Evolutionary conservation across 2,329 filamentous ascomycete genomes (phyloP).

Genomic region (Trichoderma atrobrunneum): DNA sequence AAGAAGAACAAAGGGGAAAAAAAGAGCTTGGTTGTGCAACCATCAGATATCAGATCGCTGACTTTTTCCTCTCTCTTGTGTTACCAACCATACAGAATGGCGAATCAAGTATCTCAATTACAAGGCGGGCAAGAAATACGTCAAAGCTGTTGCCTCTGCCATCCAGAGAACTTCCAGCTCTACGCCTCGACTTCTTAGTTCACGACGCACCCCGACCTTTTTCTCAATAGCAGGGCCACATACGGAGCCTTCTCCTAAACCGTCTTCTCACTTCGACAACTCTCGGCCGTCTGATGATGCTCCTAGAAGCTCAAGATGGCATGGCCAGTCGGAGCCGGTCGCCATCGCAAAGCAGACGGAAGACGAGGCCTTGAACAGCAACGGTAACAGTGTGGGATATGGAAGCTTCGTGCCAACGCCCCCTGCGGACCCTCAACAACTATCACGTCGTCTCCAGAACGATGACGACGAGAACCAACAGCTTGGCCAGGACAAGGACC

Average conservation of each 20-base stretch:
- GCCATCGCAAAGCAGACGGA: slow-evolving; percentile 30
- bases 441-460: neutral
- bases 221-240: slow-evolving; percentile 11
- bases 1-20: neutral
- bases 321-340: neutral
- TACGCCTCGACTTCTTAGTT: slow-evolving; percentile 44
- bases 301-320: slow-evolving; percentile 6
- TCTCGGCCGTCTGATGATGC: neutral
- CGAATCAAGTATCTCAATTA: slow-evolving; percentile 91
- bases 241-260: neutral
- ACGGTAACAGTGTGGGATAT: slow-evolving; percentile 45
- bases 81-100: slow-evolving; percentile 63
- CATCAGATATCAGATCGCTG: neutral
- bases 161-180: slow-evolving; percentile 57
- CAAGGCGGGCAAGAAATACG: slow-evolving; percentile 90
- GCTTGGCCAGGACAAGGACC: neutral
- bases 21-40: slow-evolving; percentile 4
- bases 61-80: neutral
- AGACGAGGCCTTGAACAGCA: slow-evolving; percentile 39
- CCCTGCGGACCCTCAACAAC: slow-evolving; percentile 27
- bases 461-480: neutral
- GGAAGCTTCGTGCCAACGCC: slow-evolving; percentile 52
- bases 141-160: slow-evolving; percentile 77
- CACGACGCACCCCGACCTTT: slow-evolving; percentile 34
- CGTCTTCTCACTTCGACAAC: neutral